Evolutionary conservation across 2,329 filamentous ascomycete species (phyloP).

Genomic region (Pseudomassariella vexata): DNA sequence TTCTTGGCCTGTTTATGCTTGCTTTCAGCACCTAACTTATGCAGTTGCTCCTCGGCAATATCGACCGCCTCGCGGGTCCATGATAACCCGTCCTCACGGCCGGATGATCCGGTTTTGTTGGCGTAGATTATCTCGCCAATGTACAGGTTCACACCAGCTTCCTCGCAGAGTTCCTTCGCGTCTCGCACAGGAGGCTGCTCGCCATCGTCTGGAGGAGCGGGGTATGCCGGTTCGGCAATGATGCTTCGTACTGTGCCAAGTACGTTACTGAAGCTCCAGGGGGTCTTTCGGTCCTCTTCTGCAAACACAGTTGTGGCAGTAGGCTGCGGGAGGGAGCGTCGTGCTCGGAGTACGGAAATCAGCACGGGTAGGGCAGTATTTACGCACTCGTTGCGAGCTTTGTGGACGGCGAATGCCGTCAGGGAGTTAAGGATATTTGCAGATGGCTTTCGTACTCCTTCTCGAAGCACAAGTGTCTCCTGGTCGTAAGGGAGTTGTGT

Average conservation of each 20-base stretch:
- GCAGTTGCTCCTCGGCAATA: slow-evolving; percentile 65
- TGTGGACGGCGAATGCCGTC: slow-evolving; percentile 73
- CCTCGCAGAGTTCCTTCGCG: slow-evolving; percentile 66
- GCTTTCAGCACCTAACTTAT: slow-evolving; percentile 28
- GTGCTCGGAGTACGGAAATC: slow-evolving; percentile 75
- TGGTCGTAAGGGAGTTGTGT: slow-evolving; percentile 47
- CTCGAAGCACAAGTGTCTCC: slow-evolving; percentile 58
- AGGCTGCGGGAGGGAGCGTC: slow-evolving; percentile 49
- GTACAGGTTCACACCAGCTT: slow-evolving; percentile 80
- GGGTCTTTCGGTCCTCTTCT: slow-evolving; percentile 3
- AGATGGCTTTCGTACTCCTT: slow-evolving; percentile 53
- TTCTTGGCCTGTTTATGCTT: slow-evolving; percentile 36
- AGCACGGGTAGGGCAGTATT: slow-evolving; percentile 74
- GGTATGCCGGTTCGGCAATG: slow-evolving; percentile 56
- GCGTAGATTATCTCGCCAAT: slow-evolving; percentile 91
- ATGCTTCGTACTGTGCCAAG: slow-evolving; percentile 20
- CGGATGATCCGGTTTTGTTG: slow-evolving; percentile 32
- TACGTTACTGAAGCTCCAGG: slow-evolving; percentile 17
- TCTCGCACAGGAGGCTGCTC: slow-evolving; percentile 60
- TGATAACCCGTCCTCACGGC: slow-evolving; percentile 64
- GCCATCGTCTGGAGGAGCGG: slow-evolving; percentile 64
- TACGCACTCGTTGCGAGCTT: slow-evolving; percentile 63
- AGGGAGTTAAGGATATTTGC: slow-evolving; percentile 70
- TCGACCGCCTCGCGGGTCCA: slow-evolving; percentile 91
- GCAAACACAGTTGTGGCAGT: slow-evolving; percentile 4